These are phyloP conservation scores for Hyphodiscus hymeniophilus DNA, from an alignment of 495 filamentous ascomycete species.

Conservation along the genomic window DNA sequence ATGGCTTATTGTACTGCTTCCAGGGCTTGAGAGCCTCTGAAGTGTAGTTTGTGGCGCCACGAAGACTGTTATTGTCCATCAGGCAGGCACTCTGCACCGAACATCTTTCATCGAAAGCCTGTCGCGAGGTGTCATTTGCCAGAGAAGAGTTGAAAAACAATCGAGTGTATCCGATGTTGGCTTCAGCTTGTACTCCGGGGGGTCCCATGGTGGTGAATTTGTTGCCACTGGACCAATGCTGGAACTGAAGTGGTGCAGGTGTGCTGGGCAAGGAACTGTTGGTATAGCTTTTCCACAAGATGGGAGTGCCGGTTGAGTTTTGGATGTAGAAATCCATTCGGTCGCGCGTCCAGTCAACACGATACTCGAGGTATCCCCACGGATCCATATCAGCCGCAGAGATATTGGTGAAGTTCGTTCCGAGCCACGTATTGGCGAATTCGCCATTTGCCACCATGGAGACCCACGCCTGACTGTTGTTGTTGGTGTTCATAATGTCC, in stretches of 20 bases:
- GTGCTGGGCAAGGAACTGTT: constrained; percentile 18
- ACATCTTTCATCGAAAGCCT: constrained; percentile 23
- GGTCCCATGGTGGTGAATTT: constrained; percentile 28
- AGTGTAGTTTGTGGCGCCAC: constrained; percentile 23
- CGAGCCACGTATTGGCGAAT: constrained; percentile 20
- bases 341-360: constrained; percentile 32
- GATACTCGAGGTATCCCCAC: constrained; percentile 30
- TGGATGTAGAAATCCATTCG: constrained; percentile 27
- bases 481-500: constrained; percentile 29
- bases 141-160: constrained; percentile 35
- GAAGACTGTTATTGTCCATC: constrained; percentile 27
- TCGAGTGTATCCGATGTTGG: constrained; percentile 30
- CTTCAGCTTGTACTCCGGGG: constrained; percentile 21
- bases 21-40: constrained; percentile 11
- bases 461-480: constrained; percentile 24
- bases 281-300: constrained; percentile 11
- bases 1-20: neutral
- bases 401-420: constrained; percentile 24
- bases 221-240: constrained; percentile 34
- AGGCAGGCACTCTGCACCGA: constrained; percentile 22
- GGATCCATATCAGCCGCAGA: constrained; percentile 12
- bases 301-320: constrained; percentile 19
- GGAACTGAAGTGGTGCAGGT: constrained; percentile 28
- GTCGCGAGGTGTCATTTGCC: constrained; percentile 20
- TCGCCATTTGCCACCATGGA: constrained; percentile 27